These are phyloP conservation scores for Filosporella fistucella DNA, from an alignment of 495 filamentous ascomycete species.

Conservation along the genomic window DNA sequence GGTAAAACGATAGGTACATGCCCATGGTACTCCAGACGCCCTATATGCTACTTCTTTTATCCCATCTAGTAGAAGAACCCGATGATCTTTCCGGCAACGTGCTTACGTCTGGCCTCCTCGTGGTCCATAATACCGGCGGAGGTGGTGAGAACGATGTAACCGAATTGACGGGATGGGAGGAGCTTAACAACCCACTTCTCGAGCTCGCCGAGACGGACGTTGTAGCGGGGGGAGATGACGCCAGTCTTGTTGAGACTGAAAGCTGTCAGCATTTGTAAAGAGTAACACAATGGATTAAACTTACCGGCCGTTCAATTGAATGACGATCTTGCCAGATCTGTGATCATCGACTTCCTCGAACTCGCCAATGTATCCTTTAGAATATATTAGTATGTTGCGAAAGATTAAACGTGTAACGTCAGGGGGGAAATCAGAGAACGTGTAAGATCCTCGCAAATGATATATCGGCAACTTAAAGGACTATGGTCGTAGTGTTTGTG, in stretches of 20 bases:
- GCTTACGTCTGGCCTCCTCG: constrained; percentile 97
- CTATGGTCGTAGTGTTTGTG: constrained; percentile 74
- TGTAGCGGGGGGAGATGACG: constrained; percentile 98
- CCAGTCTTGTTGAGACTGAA: constrained; percentile 93
- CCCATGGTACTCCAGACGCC: constrained; percentile 22
- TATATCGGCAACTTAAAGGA: constrained; percentile 99
- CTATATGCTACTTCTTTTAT: constrained; percentile 8
- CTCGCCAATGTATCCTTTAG: constrained; percentile 94
- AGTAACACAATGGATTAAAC: background rate
- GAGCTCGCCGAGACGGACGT: constrained; percentile 92
- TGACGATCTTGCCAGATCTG: constrained; percentile 96
- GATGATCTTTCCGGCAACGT: constrained; percentile 93
- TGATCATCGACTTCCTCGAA: constrained; percentile 99
- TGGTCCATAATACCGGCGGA: constrained; percentile 99
- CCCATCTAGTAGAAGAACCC: constrained; percentile 87
- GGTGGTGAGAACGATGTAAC: constrained; percentile 97
- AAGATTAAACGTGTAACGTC: constrained; percentile 85
- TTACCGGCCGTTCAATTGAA: constrained; percentile 83
- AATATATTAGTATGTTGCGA: constrained; percentile 73
- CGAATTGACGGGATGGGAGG: constrained; percentile 98
- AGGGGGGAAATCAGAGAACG: constrained; percentile 71
- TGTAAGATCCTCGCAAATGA: constrained; percentile 87
- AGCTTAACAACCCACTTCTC: constrained; percentile 99
- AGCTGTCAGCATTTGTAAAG: constrained; percentile 6
- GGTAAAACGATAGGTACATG: constrained; percentile 26